phyloP scores from a whole-genome alignment of 352 stramenopile species.

The Pythium pyrilobum region DNA sequence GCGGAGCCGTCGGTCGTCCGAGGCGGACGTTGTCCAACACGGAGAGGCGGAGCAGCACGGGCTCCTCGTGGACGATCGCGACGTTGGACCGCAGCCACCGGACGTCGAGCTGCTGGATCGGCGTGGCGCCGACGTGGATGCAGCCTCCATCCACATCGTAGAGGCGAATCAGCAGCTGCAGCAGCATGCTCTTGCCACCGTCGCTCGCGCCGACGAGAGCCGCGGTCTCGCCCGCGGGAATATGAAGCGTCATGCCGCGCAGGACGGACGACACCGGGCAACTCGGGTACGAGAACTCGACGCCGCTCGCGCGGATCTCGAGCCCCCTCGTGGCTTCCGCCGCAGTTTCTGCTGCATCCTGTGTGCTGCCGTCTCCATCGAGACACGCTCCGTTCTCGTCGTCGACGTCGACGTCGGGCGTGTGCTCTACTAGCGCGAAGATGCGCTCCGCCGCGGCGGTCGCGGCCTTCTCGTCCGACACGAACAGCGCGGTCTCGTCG shows the following conservation, averaged over 20 bases:
- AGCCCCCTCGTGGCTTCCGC: constrained; percentile 17
- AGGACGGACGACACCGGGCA: constrained; percentile 55
- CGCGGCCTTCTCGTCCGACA: constrained; percentile 17
- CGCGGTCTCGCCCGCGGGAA: constrained; percentile 51
- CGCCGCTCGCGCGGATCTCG: constrained; percentile 32
- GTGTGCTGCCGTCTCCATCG: constrained; percentile 11
- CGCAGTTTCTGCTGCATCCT: constrained; percentile 6
- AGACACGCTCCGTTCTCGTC: constrained; percentile 6
- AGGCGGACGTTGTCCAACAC: constrained; percentile 45
- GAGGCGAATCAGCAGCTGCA: constrained; percentile 55
- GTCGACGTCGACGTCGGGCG: constrained; percentile 14
- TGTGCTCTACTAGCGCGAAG: constrained; percentile 18
- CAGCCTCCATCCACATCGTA: constrained; percentile 46
- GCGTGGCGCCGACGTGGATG: constrained; percentile 52
- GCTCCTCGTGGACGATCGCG: constrained; percentile 62
- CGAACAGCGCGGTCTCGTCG: constrained; percentile 18
- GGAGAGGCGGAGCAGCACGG: constrained; percentile 39
- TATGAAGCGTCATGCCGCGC: constrained; percentile 51
- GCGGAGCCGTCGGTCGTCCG: constrained; percentile 34
- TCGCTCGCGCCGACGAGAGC: constrained; percentile 78
- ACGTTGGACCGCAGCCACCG: constrained; percentile 29
- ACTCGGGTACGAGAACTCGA: constrained; percentile 55
- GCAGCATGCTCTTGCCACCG: constrained; percentile 75
- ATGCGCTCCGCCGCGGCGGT: constrained; percentile 12
- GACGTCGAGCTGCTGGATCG: constrained; percentile 52